Percentiles rank a stretch among this genome's conserved stretches.
Conservation (phyloP, 177 flowering plant species). For the Tripterygium wilfordii region DNA sequence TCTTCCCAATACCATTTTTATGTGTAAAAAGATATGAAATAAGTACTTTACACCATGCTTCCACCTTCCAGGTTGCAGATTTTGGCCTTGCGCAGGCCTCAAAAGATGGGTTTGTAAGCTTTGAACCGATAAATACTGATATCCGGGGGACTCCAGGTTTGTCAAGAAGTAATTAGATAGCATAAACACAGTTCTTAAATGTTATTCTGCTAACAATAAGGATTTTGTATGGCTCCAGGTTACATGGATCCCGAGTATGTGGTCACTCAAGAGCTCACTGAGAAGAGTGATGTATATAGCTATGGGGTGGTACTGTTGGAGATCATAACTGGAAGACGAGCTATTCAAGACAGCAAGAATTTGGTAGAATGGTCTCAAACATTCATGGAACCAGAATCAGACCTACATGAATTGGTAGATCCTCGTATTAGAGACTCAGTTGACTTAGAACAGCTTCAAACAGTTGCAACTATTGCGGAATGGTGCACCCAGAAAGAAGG, state of each 20-base stretch:
- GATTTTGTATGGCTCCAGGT: too few species aligned
- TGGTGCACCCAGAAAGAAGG: constrained; percentile 97
- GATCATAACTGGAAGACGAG: constrained; percentile 66
- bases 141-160: constrained; percentile 96
- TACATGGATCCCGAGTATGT: constrained; percentile 98
- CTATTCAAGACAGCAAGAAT: constrained; percentile 77
- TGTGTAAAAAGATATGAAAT: too few species aligned
- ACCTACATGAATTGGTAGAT: constrained; percentile 67
- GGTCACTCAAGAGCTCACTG: constrained; percentile 83
- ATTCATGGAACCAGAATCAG: constrained; percentile 49
- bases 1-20: too few species aligned
- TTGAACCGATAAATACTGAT: constrained; percentile 90
- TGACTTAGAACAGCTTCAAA: constrained; percentile 74
- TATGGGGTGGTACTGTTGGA: constrained; percentile 89
- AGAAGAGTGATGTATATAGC: constrained; percentile 95
- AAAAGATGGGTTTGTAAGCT: constrained; percentile 70
- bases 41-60: too few species aligned
- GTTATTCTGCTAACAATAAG: too few species aligned
- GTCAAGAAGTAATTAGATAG: constrained; percentile 3
- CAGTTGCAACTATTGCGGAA: constrained; percentile 50
- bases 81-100: constrained; percentile 97
- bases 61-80: constrained; percentile 80
- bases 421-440: constrained; percentile 52
- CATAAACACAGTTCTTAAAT: too few species aligned
- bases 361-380: constrained; percentile 81